phyloP scores from a whole-genome alignment of 2,329 filamentous ascomycete species.

The Pseudopithomyces chartarum region DNA sequence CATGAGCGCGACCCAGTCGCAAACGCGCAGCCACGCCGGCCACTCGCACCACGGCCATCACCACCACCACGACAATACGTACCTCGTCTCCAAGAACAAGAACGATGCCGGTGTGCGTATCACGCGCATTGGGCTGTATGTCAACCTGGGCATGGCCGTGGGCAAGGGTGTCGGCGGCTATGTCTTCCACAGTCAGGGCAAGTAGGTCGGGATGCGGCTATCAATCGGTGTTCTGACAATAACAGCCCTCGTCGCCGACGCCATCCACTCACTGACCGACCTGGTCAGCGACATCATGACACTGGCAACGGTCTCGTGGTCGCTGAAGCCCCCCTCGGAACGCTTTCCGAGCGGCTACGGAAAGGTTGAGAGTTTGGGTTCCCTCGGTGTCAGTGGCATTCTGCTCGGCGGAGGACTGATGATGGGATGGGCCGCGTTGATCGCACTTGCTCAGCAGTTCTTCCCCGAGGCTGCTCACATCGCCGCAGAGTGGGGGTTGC shows the following conservation, averaged over 20 bases:
- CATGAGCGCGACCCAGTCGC: conserved; percentile 34
- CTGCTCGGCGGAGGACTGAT: conserved; percentile 86
- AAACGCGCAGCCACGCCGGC: conserved; percentile 42
- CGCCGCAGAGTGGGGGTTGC: conserved; percentile 49
- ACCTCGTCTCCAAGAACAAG: conserved; percentile 80
- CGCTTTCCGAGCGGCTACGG: conserved; percentile 91
- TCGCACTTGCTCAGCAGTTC: conserved; percentile 58
- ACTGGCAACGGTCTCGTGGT: conserved; percentile 91
- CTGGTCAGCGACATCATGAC: conserved; percentile 94
- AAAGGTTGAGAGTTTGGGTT: conserved; percentile 96
- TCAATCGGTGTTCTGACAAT: conserved; percentile 21
- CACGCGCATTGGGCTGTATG: conserved; percentile 83
- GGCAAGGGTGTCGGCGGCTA: conserved; percentile 92
- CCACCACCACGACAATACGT: conserved; percentile 83
- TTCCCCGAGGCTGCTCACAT: conserved; percentile 52
- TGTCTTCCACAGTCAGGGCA: conserved; percentile 84
- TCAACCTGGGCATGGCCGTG: conserved; percentile 92
- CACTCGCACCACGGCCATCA: conserved; percentile 60
- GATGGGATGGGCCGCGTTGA: conserved; percentile 76
- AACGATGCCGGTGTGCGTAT: conserved; percentile 93
- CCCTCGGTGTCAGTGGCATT: conserved; percentile 89
- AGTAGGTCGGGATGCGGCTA: conserved; percentile 8
- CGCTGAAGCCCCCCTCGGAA: conserved; percentile 80
- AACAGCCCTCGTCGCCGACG: conserved; percentile 82
- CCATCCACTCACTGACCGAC: conserved; percentile 93